phyloP scores from a whole-genome alignment of 1,284 basidiomycete species.

The Heterobasidion occidentale region DNA sequence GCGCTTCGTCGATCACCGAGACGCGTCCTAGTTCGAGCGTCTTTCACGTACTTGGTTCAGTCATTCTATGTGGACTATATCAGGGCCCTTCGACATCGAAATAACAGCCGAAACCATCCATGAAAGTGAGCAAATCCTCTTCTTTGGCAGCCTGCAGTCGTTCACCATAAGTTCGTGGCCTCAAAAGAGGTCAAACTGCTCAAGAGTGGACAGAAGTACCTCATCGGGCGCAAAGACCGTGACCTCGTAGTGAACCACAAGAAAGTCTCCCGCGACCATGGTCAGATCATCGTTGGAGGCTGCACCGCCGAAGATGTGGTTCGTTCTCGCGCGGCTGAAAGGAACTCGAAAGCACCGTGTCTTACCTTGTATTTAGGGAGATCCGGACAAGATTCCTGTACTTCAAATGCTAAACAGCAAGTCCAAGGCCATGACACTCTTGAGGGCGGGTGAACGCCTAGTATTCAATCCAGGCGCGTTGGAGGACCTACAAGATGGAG shows the following conservation, averaged over 20 bases:
- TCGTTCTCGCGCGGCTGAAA: constrained; percentile 16
- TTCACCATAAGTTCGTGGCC: not conserved
- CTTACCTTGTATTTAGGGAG: constrained; percentile 6
- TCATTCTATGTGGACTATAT: constrained; percentile 40
- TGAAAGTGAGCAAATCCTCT: constrained; percentile 25
- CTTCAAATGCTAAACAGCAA: constrained; percentile 39
- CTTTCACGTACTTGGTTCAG: no score
- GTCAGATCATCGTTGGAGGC: constrained; percentile 42
- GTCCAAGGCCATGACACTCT: constrained; percentile 32
- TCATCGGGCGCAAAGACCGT: constrained; percentile 45
- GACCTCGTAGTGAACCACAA: constrained; percentile 46
- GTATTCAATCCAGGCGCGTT: constrained; percentile 12
- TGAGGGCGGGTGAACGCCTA: constrained; percentile 20
- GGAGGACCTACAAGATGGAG: constrained; percentile 36
- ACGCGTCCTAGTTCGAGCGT: no score
- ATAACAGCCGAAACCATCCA: constrained; percentile 22
- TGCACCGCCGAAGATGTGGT: constrained; percentile 46
- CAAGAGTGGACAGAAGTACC: constrained; percentile 44
- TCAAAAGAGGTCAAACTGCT: constrained; percentile 52
- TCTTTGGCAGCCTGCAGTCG: not conserved
- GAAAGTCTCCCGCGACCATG: constrained; percentile 54
- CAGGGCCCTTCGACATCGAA: constrained; percentile 44
- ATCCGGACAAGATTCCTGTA: constrained; percentile 12
- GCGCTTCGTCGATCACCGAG: not conserved
- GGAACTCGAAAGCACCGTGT: not conserved